Conservation (phyloP, 2,329 filamentous ascomycete species). For the Aspergillus pseudoglaucus region DNA sequence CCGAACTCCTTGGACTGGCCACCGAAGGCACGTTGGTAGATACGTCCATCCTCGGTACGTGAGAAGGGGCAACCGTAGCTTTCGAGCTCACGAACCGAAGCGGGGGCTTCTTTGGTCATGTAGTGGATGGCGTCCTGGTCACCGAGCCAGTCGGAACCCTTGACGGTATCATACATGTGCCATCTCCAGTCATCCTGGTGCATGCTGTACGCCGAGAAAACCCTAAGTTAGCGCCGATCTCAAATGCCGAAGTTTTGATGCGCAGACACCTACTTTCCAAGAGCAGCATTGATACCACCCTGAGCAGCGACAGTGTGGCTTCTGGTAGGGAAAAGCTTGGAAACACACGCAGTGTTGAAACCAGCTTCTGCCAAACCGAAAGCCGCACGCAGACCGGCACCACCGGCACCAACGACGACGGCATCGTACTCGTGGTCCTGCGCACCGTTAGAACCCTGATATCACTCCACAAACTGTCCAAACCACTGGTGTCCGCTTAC, state of each 20-base stretch:
- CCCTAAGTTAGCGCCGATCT: slow-evolving; percentile 13
- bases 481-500: slow-evolving; percentile 47
- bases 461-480: not conserved
- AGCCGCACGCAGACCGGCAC: slow-evolving; percentile 57
- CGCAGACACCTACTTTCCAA: slow-evolving; percentile 33
- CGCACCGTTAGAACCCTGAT: slow-evolving; percentile 13
- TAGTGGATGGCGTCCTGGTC: slow-evolving; percentile 98
- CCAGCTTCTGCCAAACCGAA: slow-evolving; percentile 59
- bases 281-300: slow-evolving; percentile 52
- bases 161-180: slow-evolving; percentile 99
- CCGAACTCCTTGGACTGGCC: slow-evolving; percentile 92
- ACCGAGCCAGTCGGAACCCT: slow-evolving; percentile 94
- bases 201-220: slow-evolving; percentile 58
- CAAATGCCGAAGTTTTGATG: not conserved
- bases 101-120: slow-evolving; percentile 92
- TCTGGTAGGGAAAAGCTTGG: slow-evolving; percentile 58
- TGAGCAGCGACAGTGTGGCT: slow-evolving; percentile 62
- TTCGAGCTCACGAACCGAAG: slow-evolving; percentile 88
- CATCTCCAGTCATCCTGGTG: slow-evolving; percentile 97
- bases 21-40: slow-evolving; percentile 98
- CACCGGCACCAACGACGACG: slow-evolving; percentile 66
- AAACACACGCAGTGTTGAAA: slow-evolving; percentile 59
- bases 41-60: slow-evolving; percentile 91
- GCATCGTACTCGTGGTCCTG: slow-evolving; percentile 98
- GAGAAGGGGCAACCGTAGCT: slow-evolving; percentile 93